phyloP scores from a whole-genome alignment of 306 rosid species.

The Lablab purpureus region DNA sequence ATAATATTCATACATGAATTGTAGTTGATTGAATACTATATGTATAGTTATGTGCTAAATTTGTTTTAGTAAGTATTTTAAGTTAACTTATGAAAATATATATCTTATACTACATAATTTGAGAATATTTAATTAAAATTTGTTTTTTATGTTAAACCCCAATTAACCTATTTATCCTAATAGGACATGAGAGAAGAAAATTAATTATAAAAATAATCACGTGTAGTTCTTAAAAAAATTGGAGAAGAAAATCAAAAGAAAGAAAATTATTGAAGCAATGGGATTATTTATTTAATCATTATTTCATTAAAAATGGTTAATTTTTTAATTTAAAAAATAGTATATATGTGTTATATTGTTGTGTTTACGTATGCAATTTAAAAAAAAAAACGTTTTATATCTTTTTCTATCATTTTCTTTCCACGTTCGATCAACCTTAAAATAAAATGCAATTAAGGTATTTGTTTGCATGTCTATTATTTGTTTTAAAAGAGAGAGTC shows the following conservation, averaged over 20 bases:
- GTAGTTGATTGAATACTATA: no score
- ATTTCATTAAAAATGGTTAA: neutral
- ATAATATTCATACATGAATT: no score
- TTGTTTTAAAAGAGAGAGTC: neutral
- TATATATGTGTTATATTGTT: no score
- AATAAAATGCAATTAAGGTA: neutral
- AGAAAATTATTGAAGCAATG: neutral
- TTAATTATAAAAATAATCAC: neutral
- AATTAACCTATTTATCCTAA: no score
- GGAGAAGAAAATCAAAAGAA: neutral
- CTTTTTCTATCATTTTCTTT: neutral
- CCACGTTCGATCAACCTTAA: neutral
- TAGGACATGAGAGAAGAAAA: neutral
- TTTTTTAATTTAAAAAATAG: no score
- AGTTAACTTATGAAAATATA: no score
- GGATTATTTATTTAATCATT: neutral
- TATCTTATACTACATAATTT: no score
- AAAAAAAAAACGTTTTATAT: neutral
- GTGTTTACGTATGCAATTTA: neutral
- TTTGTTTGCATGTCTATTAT: conserved; percentile 5
- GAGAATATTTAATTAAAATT: no score
- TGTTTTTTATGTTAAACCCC: no score
- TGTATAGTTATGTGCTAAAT: no score
- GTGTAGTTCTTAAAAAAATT: neutral
- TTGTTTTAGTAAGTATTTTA: no score